These are phyloP conservation scores for Litchi chinensis DNA, from an alignment of 345 rosid species.

Conservation along the genomic window DNA sequence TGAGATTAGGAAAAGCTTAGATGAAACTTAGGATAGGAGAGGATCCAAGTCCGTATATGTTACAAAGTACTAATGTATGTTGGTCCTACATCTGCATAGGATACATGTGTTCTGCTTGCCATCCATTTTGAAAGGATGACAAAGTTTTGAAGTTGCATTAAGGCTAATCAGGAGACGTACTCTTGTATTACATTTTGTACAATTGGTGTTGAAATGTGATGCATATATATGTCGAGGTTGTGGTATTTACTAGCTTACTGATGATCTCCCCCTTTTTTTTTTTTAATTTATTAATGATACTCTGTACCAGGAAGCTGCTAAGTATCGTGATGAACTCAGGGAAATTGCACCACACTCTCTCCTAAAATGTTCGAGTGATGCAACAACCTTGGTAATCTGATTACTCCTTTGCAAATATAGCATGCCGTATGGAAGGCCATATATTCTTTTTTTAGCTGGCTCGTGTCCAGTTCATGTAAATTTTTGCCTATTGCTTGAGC, in stretches of 20 bases:
- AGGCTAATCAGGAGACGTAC: background rate
- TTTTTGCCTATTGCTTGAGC: background rate
- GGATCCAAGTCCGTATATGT: too few relatives aligned
- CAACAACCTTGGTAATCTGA: constrained; percentile 60
- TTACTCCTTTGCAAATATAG: background rate
- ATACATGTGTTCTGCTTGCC: too few relatives aligned
- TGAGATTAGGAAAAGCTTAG: too few relatives aligned
- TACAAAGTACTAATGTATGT: background rate
- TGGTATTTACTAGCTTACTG: constrained; percentile 1
- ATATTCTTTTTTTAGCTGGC: constrained; percentile 2
- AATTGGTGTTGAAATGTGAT: background rate
- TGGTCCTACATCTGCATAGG: background rate
- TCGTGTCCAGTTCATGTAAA: constrained; percentile 1
- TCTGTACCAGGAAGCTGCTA: constrained; percentile 62
- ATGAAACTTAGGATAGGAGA: too few relatives aligned
- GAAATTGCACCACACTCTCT: constrained; percentile 66
- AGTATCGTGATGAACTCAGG: constrained; percentile 52
- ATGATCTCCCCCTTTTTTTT: background rate
- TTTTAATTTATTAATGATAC: background rate
- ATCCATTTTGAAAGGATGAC: too few relatives aligned
- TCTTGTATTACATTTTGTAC: background rate
- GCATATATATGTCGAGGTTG: background rate
- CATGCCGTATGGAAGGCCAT: background rate
- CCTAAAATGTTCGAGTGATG: constrained; percentile 68
- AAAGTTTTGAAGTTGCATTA: background rate